These are phyloP conservation scores for Leptographium lundbergii DNA, from an alignment of 2,329 filamentous ascomycete species.

Conservation along the genomic window DNA sequence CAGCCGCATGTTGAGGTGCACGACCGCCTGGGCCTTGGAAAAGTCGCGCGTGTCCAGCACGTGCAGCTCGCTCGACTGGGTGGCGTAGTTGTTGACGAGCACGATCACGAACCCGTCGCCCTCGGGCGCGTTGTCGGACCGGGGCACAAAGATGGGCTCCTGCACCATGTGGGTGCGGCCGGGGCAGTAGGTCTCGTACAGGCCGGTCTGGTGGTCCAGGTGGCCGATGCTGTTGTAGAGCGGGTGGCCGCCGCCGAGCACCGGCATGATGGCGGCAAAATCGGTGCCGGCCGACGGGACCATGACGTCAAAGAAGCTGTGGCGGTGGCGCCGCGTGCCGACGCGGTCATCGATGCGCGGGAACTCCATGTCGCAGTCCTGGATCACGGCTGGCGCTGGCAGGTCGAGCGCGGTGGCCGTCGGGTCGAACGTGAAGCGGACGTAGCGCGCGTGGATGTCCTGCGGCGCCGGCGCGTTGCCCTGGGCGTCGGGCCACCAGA, in stretches of 20 bases:
- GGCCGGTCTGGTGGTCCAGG: conserved; percentile 16
- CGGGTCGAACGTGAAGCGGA: conserved; percentile 28
- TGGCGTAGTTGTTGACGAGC: conserved; percentile 16
- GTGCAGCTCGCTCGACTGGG: conserved; percentile 14
- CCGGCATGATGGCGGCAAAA: conserved; percentile 15
- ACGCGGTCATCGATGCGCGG: conserved; percentile 31
- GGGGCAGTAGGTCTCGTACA: conserved; percentile 20
- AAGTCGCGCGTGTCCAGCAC: conserved; percentile 14
- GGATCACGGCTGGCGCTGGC: conserved; percentile 17
- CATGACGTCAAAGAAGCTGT: conserved; percentile 20
- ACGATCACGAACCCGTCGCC: conserved; percentile 30
- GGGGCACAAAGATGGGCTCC: conserved; percentile 30
- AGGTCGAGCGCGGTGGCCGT: conserved; percentile 15
- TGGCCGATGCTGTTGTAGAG: conserved; percentile 24
- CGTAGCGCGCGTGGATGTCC: conserved; percentile 21
- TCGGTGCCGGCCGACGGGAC: conserved; percentile 17
- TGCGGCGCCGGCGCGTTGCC: conserved; percentile 20
- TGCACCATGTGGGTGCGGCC: conserved; percentile 24
- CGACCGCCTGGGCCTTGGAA: conserved; percentile 8
- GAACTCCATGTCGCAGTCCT: conserved; percentile 17
- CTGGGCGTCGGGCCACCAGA: conserved; percentile 25
- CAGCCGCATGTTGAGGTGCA: conserved; percentile 11
- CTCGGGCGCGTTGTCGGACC: conserved; percentile 19
- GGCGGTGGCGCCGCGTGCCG: conserved; percentile 7
- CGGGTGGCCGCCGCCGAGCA: conserved; percentile 17